Evolutionary conservation across 345 rosid genomes (phyloP), one percentile per base, ranked within the genome.

Genomic region (Brassica cretica): DNA sequence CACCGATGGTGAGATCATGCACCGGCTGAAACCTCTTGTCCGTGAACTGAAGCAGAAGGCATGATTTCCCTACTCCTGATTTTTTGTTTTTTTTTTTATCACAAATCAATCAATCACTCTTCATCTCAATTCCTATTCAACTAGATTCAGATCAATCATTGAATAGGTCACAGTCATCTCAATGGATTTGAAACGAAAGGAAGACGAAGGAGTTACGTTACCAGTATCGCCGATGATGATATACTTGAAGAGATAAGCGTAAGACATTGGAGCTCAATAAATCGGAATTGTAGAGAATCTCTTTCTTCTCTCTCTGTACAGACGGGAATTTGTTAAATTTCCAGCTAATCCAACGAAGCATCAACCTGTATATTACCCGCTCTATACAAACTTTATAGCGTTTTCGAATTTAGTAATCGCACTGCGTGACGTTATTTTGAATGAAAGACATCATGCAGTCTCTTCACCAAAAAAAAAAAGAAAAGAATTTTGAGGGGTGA

Each of bases 221-320:
- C 97, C 98, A 8, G 98, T 95, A 29, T 92, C 98, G 65, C 98
- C 98, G 87, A 94, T 94, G 89, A 94, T 94, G 88, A 94, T 94
- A 85, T 92, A 94, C 89, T 94, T 94, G 82, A 92, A 94, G 68
- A 94, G 94, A 76, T 94, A 94, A 1, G 97, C 98, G 88, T 94
- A 94, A 9, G 98, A 94, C 84, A 82, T 53, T 58, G 68, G 53
- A 68, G 10, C 19, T 14, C 64, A 53, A 11, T 18, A 59, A 70
- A 63, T 14, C 68, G 21, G 27, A 16, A 51, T 5, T n/a, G 49
- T 21, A 44, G 9, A 72, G 72, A 72, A 51, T 78, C 53, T 67
- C 15, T 56, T 71, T 18, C 4, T 8, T 19, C 12, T 44, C 37
- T 44, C 51, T 63, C 76, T 77, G 46, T 62, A 79, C 39, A 68